Evolutionary conservation across 495 filamentous ascomycete genomes (phyloP).

Genomic region (Rhizodiscina lignyota): DNA sequence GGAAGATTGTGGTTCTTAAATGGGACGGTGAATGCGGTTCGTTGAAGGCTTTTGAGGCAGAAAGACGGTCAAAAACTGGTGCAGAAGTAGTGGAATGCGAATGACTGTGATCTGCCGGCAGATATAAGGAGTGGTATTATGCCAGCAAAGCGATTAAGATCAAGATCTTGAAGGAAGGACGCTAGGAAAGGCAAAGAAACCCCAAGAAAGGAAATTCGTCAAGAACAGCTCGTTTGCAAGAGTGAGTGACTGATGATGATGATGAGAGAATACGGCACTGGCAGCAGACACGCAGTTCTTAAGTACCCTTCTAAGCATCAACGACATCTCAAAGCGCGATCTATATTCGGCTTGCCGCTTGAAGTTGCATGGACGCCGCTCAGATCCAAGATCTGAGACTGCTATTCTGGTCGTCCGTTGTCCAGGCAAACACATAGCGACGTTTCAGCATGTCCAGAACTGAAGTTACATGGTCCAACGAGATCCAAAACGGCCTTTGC

Average conservation of each 20-base stretch:
- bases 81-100: background rate
- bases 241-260: background rate
- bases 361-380: background rate
- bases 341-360: background rate
- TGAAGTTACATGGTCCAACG: background rate
- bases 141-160: background rate
- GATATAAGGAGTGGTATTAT: background rate
- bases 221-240: background rate
- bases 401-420: background rate
- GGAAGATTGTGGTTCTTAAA: background rate
- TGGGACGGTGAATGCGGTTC: background rate
- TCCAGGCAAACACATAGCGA: background rate
- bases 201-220: conserved; percentile 1
- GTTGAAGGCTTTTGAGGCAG: background rate
- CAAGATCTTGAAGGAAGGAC: background rate
- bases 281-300: background rate
- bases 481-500: background rate
- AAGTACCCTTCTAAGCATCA: background rate
- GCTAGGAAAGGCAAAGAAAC: background rate
- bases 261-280: too few species aligned
- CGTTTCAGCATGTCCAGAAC: background rate
- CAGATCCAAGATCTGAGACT: background rate
- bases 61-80: background rate
- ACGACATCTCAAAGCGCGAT: background rate
- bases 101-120: background rate